Evolutionary conservation across 192 early-diverging fungal species (phyloP).

Genomic region (Funneliformis mosseae): DNA sequence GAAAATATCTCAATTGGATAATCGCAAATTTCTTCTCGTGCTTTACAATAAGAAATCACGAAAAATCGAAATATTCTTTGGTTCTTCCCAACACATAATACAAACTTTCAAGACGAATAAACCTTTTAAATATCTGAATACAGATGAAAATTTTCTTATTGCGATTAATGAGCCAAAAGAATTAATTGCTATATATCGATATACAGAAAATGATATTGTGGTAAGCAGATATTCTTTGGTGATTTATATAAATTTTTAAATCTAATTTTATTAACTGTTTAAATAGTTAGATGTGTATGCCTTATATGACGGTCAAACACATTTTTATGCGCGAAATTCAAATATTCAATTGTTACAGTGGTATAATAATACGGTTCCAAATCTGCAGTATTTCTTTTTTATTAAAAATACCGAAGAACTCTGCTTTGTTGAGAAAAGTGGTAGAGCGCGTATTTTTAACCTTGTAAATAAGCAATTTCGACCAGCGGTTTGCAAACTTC

Average conservation of each 20-base stretch:
- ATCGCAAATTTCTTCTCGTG: not conserved
- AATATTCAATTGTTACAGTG: constrained; percentile 30
- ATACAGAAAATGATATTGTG: not conserved
- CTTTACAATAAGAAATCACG: not conserved
- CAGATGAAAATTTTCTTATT: not conserved
- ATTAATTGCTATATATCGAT: constrained; percentile 22
- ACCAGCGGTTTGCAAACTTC: constrained; percentile 17
- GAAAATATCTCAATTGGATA: not conserved
- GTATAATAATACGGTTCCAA: constrained; percentile 11
- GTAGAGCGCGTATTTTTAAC: constrained; percentile 2
- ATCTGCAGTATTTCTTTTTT: constrained; percentile 20
- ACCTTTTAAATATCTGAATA: not conserved
- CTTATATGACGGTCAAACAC: constrained; percentile 1
- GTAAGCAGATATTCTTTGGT: not conserved
- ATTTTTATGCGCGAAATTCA: not conserved
- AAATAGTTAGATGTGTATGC: constrained; percentile 18
- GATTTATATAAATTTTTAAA: not conserved
- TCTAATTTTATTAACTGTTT: not conserved
- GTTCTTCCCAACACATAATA: not conserved
- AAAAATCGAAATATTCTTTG: not conserved
- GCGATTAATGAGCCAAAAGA: constrained; percentile 20
- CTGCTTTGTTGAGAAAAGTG: constrained; percentile 28
- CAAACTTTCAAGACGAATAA: not conserved
- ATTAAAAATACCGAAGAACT: constrained; percentile 27
- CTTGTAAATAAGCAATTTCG: not conserved